Conservation (phyloP, 495 filamentous ascomycete genomes). For the Daldinia vernicosa region DNA sequence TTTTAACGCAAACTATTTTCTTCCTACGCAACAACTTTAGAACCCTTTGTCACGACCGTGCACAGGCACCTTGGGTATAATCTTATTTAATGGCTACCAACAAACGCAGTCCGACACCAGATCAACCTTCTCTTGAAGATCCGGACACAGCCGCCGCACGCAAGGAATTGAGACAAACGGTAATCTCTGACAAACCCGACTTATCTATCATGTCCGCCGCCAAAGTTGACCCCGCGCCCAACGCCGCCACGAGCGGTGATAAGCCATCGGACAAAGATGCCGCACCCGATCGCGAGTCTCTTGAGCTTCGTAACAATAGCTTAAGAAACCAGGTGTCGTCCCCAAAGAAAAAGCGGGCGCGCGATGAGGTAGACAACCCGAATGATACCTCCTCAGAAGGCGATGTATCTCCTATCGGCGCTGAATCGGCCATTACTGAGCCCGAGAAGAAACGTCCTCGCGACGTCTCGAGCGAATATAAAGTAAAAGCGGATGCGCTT, state of each 20-base stretch:
- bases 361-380: constrained; percentile 59
- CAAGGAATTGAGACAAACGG: constrained; percentile 63
- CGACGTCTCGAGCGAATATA: constrained; percentile 49
- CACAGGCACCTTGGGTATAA: not conserved
- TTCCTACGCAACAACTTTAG: not conserved
- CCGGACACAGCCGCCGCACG: constrained; percentile 64
- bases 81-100: constrained; percentile 39
- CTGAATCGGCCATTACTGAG: constrained; percentile 49
- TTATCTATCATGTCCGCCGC: constrained; percentile 37
- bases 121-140: constrained; percentile 51
- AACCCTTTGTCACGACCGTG: constrained; percentile 5
- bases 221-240: constrained; percentile 27
- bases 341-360: constrained; percentile 67
- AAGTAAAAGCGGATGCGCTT: constrained; percentile 17
- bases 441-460: constrained; percentile 66
- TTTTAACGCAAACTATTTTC: not conserved
- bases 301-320: constrained; percentile 46
- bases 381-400: constrained; percentile 47
- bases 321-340: constrained; percentile 59
- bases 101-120: constrained; percentile 43
- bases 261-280: constrained; percentile 31
- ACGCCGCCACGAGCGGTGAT: constrained; percentile 26
- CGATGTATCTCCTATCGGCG: constrained; percentile 50
- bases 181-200: constrained; percentile 58
- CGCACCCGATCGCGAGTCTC: constrained; percentile 48